These are phyloP conservation scores for Aspergillus affinis DNA, from an alignment of 495 filamentous ascomycete species.

Conservation along the genomic window DNA sequence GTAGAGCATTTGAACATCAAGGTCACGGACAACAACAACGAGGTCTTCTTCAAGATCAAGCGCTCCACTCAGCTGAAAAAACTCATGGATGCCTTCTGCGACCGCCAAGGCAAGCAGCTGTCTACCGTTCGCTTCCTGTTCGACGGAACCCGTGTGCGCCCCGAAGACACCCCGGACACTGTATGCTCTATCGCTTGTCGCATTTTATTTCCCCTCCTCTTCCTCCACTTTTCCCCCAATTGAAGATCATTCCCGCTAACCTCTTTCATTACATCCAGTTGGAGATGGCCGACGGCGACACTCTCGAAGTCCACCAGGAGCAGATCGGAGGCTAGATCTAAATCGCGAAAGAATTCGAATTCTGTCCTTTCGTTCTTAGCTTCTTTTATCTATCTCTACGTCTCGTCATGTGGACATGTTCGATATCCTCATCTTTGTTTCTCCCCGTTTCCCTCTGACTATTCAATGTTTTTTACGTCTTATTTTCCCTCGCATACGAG, in stretches of 20 bases:
- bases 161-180: constrained; percentile 85
- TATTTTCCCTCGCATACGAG: background rate
- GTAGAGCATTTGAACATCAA: constrained; percentile 98
- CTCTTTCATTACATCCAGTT: constrained; percentile 54
- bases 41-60: constrained; percentile 99
- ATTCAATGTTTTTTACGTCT: background rate
- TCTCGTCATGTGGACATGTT: background rate
- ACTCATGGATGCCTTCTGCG: constrained; percentile 98
- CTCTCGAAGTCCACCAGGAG: constrained; percentile 96
- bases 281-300: constrained; percentile 96
- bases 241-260: background rate
- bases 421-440: background rate
- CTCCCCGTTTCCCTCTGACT: background rate
- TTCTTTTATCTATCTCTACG: background rate
- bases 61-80: constrained; percentile 93
- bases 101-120: constrained; percentile 84
- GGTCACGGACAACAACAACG: constrained; percentile 99
- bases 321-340: constrained; percentile 75
- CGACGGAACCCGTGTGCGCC: constrained; percentile 86
- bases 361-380: background rate
- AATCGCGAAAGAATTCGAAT: background rate
- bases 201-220: too few species aligned
- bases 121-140: constrained; percentile 93
- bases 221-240: background rate
- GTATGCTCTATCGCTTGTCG: constrained; percentile 55